Base-by-base conservation (phyloP, 2,329 filamentous ascomycete species). In the Elsinoe batatas region DNA sequence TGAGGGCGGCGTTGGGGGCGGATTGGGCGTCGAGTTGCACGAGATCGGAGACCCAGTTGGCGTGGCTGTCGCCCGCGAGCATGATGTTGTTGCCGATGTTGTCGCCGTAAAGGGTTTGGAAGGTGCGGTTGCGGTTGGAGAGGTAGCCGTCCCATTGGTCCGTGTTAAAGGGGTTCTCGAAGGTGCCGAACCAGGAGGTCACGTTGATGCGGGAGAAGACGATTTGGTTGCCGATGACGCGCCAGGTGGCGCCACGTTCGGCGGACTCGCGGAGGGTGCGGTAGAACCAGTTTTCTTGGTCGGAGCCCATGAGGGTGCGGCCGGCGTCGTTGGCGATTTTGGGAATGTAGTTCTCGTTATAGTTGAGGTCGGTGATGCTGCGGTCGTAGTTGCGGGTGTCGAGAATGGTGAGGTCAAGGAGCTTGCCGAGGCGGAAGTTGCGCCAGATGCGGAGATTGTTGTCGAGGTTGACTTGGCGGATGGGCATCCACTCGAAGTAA, bases 271-370 rank as follows among this genome's bases (percentile, higher is more conserved):
- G 59, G 1, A 71, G 62, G 6, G 65, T 62, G 59, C 75, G 74
- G 65, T 85, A 86, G 69, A 88, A 84, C 87, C 87, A 90, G 62
- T 80, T 79, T 68, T 90, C 87, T 65, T 90, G 86, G 7, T 79
- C 78, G 1, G 77, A 73, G 2, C 86, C 86, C 84, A 90, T 88
- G 60, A 90, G 70, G 0, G 78, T 79, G 3, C 86, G 79, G 5
- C 81, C 78, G 2, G 83, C 80, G 56, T 89, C 84, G 61, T 88
- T 79, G 17, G 76, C 80, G 57, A 88, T 84, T 1, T 72, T 62
- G 58, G 80, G 74, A 37, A 85, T 71, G 63, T 86, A 86, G 15
- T 58, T 72, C 1, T 76, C 76, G 64, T 86, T 85, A 75, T 77
- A 80, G 61, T 72, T 70, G 58, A 76, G 59, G 61, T 76, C 73